Evolutionary conservation across 129 eudicot genomes (phyloP).

Genomic region (Calendula officinalis): DNA sequence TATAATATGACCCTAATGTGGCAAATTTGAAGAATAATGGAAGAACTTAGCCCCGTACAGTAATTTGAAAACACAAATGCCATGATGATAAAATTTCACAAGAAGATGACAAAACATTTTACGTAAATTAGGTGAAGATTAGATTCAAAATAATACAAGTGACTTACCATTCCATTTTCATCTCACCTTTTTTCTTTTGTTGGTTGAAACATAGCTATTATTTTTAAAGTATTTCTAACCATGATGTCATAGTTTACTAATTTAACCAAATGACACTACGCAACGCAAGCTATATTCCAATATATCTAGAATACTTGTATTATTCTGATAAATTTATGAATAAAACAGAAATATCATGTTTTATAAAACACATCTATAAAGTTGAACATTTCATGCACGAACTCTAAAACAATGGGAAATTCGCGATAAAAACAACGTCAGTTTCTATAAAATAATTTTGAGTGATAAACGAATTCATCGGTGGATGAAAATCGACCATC

Average conservation of each 20-base stretch:
- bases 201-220: slow-evolving; percentile 25
- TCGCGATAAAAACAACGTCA: too few species aligned
- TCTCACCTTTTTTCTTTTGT: slow-evolving; percentile 1
- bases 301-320: too few species aligned
- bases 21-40: too few species aligned
- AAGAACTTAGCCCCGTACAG: not conserved
- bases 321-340: too few species aligned
- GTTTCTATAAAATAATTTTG: too few species aligned
- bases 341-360: too few species aligned
- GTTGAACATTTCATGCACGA: too few species aligned
- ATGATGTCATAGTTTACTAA: not conserved
- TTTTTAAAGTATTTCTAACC: not conserved
- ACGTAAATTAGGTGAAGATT: slow-evolving; percentile 32
- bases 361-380: too few species aligned
- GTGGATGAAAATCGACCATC: too few species aligned
- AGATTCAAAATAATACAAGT: slow-evolving; percentile 16
- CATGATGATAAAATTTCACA: not conserved
- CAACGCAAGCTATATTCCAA: not conserved
- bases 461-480: too few species aligned
- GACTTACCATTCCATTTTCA: not conserved
- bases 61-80: not conserved
- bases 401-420: too few species aligned
- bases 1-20: too few species aligned
- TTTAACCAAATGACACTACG: not conserved
- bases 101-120: slow-evolving; percentile 9